Conservation (phyloP, 106 monocot species). For the Cymbidium sinense region DNA sequence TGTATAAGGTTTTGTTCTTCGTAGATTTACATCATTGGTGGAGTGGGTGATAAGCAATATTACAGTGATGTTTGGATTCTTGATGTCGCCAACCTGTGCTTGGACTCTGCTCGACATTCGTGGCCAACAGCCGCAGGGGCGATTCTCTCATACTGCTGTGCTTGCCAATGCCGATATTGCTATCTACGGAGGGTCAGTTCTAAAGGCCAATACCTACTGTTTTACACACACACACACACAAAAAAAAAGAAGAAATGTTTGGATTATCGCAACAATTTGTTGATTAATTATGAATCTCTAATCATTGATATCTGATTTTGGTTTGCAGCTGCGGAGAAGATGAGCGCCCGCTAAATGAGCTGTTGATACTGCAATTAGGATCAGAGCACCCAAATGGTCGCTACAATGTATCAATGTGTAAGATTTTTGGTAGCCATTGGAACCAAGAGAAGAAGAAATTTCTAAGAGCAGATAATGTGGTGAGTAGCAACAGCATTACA, state of each 20-base stretch:
- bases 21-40: constrained; percentile 81
- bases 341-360: constrained; percentile 80
- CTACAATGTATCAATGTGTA: constrained; percentile 80
- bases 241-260: no score
- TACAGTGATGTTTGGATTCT: constrained; percentile 95
- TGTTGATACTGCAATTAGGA: constrained; percentile 74
- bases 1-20: constrained; percentile 1
- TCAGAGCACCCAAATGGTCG: constrained; percentile 81
- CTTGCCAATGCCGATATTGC: constrained; percentile 55
- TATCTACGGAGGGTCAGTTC: constrained; percentile 81
- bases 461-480: constrained; percentile 30
- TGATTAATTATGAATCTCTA: no score
- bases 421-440: constrained; percentile 65
- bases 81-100: constrained; percentile 37
- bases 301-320: neutral
- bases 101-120: constrained; percentile 73
- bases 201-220: no score
- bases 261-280: no score
- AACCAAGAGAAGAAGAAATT: constrained; percentile 58
- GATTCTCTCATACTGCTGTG: constrained; percentile 82
- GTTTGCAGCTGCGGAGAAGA: constrained; percentile 83
- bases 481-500: constrained; percentile 12
- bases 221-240: no score
- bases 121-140: constrained; percentile 69
- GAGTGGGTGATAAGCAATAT: constrained; percentile 91